Evolutionary conservation across 2,329 filamentous ascomycete species (phyloP).

Genomic region (Drechslerella dactyloides): DNA sequence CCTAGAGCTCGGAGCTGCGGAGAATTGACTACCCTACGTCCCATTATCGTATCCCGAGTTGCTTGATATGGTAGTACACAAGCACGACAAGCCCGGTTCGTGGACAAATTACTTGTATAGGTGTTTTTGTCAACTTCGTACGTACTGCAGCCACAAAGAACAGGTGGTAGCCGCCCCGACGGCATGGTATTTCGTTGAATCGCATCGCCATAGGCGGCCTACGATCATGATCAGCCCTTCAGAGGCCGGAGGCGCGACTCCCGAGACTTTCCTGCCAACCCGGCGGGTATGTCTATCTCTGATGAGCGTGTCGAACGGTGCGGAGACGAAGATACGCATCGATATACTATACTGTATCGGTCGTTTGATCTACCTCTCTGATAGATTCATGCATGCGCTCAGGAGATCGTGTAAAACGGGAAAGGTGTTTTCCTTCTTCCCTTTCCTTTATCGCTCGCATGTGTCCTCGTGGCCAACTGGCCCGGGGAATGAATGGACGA

Average conservation of each 20-base stretch:
- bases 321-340: neutral
- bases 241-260: neutral
- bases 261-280: neutral
- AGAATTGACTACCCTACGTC: too few relatives aligned
- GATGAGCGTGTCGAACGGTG: neutral
- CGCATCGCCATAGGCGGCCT: neutral
- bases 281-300: neutral
- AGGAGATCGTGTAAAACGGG: slow-evolving; percentile 12
- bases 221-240: neutral
- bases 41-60: neutral
- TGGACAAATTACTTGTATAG: slow-evolving; percentile 23
- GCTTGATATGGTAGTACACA: neutral
- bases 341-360: neutral
- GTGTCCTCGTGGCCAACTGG: slow-evolving; percentile 45
- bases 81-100: neutral
- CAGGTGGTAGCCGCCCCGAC: slow-evolving; percentile 6
- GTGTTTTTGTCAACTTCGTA: slow-evolving; percentile 41
- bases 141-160: slow-evolving; percentile 13
- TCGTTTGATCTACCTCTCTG: slow-evolving; percentile 34
- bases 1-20: neutral
- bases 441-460: neutral
- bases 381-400: slow-evolving; percentile 25
- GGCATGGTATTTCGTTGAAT: neutral
- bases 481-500: neutral
- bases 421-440: slow-evolving; percentile 21